Evolutionary conservation across 257 asterid species (phyloP), one percentile per base, ranked within the genome.

Genomic region (Scutellaria baicalensis): DNA sequence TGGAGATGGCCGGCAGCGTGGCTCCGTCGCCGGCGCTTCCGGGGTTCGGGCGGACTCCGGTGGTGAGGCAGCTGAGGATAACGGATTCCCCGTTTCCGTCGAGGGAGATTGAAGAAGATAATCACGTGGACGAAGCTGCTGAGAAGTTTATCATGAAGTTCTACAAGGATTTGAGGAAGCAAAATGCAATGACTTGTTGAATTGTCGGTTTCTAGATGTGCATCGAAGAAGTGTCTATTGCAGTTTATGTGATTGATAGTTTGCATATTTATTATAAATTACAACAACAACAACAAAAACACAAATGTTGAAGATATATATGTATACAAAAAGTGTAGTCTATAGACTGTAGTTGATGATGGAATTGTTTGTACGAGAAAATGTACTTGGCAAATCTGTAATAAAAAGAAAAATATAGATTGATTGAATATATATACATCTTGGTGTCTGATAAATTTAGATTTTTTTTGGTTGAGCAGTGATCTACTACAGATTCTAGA

Each of bases 31-130:
- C 97, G 58, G 97, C 84, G 1, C 77, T 89, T 1, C 91, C 97
- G 0, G 91, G 97, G 9, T 91, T 89, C 51, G 93, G 96, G 64
- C 77, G 79, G 79, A 85, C 84, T 3, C 97, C 96, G 21, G 8
- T 59, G 82, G 94, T 82, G 74, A 83, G 95, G 88, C 95, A 89
- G 83, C 75, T 89, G 77, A 89, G 96, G 95, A 59, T 89, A 2
- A 85, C 95, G 1, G 96, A 89, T 40, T 89, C 96, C 0, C 96
- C 96, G 2, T 87, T 73, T 35, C 95, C 95, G 8, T 8, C 82
- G 48, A 70, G 61, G 44, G 84, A 79, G 5, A 39, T 17, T 23
- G 92, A 71, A 5, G 86, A 60, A 17, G 84, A 85, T 48, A 64
- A 8, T 12, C 83, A 59, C 0, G 85, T 81, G 27, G 82, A 85